Evolutionary conservation across 164 flowering plant species (phyloP), one percentile per base, ranked within the genome.

Genomic region (Buxus sempervirens): DNA sequence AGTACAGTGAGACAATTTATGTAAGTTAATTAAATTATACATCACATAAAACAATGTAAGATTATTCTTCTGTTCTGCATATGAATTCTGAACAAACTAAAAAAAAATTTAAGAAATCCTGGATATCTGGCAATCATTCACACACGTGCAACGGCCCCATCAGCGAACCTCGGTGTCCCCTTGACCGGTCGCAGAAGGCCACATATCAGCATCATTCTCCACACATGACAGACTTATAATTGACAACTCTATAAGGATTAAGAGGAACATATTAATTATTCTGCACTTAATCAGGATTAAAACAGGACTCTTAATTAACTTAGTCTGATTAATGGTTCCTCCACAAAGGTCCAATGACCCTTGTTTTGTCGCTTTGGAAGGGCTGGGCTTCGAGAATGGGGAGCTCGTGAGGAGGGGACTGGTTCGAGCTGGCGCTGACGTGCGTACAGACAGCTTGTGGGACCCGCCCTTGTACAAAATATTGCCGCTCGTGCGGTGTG

Each of bases 101-200:
- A n/a, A n/a, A n/a, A n/a, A n/a, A n/a, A n/a, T n/a, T n/a, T n/a
- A n/a, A n/a, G n/a, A n/a, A n/a, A n/a, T n/a, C n/a, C n/a, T n/a
- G n/a, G n/a, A n/a, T n/a, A n/a, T n/a, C n/a, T n/a, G n/a, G n/a
- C 76, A 76, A 74, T 65, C 74, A 76, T 76, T 63, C 70, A 69
- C 61, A 76, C 82, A 80, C 78, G 86, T 79, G 85, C 76, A 63
- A n/a, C 54, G 85, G 79, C 61, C 80, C 86, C 83, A 82, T 55
- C 0, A 54, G 81, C 55, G 74, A 74, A n/a, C n/a, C 66, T 71
- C n/a, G 62, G 70, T 85, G 88, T 81, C 88, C 78, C 81, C 75
- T 85, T 82, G 82, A 81, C 83, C 55, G 71, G 72, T 73, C 76
- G 18, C 10, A 28, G 66, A 38, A 54, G 60, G 54, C 53, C 71